Base-by-base conservation (phyloP, 2,329 filamentous ascomycete genomes). In the Elsinoe arachidis region DNA sequence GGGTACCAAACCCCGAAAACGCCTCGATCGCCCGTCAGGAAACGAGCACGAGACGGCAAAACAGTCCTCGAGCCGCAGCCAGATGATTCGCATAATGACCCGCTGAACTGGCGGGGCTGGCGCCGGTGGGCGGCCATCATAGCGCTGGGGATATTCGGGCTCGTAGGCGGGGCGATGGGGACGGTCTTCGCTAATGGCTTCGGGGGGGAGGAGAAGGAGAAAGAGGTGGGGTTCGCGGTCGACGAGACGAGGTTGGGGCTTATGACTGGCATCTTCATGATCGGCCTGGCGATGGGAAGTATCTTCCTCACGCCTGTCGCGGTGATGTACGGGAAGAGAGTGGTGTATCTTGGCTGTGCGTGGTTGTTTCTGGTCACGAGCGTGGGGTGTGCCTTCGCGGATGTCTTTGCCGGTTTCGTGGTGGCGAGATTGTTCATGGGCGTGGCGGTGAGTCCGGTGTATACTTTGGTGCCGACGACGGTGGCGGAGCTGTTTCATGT, bases 41-140 rank as follows among this genome's bases (percentile, higher is more conserved):
- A 96, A 76, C 86, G 78, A 62, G 96, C 90, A 1, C 73, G 79
- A 35, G 87, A 96, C 68, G 90, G 90, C 14, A 80, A 82, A 60
- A 90, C 96, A 65, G 90, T 97, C 57, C 76, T 97, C 12, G 87
- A 95, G 0, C 92, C 92, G 0, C 92, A 97, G 68, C 92, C 92
- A 0, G 90, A 96, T 59, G 90, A 96, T 54, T 90, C 88, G 0
- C 76, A 80, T 54, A 96, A 97, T 63, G 92, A 97, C 65, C 92
- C 92, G 1, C 74, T 97, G 58, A 97, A 97, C 69, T 97, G 92
- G 92, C 84, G 88, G 0, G 74, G 79, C 5, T 89, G 88, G 84
- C 82, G 89, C 39, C 80, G 92, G 70, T 90, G 97, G 70, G 71
- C 79, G 21, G 89, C 92, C 0, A 73, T 97, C 61, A 65, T 95